Evolutionary conservation across 768 basidiomycete genomes (phyloP).

Genomic region (Auriscalpium vulgare): DNA sequence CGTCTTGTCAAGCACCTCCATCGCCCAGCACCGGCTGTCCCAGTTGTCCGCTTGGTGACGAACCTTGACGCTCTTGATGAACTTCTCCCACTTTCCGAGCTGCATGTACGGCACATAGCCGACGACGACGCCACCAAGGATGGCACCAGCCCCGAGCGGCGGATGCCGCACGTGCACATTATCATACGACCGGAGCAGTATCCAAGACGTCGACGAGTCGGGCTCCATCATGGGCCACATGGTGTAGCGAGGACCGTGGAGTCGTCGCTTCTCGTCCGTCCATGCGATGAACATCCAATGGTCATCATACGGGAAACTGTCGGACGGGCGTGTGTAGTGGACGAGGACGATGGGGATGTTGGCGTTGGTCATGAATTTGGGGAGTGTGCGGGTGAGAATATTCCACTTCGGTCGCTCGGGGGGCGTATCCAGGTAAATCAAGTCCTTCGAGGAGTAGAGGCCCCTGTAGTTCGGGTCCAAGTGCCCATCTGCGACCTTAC

Average conservation of each 20-base stretch:
- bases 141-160: too few relatives aligned
- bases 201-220: too few relatives aligned
- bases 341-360: neutral
- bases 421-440: too few relatives aligned
- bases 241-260: too few relatives aligned
- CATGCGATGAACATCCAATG: too few relatives aligned
- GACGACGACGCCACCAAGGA: neutral
- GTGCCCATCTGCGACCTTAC: neutral
- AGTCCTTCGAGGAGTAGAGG: too few relatives aligned
- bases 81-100: neutral
- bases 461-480: neutral
- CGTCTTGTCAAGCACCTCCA: slow-evolving; percentile 52
- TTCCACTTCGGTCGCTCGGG: too few relatives aligned
- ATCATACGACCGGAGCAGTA: too few relatives aligned
- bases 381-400: too few relatives aligned
- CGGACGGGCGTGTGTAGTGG: neutral
- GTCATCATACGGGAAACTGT: neutral
- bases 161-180: too few relatives aligned
- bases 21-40: slow-evolving; percentile 47
- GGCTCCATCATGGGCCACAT: too few relatives aligned
- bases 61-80: neutral
- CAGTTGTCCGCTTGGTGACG: neutral
- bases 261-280: too few relatives aligned
- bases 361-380: neutral
- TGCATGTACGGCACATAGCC: neutral